Conservation (phyloP, 139 green algal genomes). For the Tetraselmis striata region DNA sequence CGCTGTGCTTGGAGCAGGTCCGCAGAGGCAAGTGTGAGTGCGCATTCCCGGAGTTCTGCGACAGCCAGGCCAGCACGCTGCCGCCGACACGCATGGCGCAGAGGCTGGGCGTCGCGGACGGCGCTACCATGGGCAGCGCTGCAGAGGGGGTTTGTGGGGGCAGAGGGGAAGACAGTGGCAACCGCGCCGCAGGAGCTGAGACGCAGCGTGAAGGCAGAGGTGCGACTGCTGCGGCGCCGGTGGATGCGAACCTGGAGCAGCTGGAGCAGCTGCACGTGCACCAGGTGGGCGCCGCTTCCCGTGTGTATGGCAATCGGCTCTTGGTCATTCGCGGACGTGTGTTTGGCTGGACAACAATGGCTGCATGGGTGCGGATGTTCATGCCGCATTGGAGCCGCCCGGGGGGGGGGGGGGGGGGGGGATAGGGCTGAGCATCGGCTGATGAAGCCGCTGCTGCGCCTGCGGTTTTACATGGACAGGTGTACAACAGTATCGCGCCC, state of each 20-base stretch:
- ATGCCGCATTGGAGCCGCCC: no score
- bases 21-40: constrained; percentile 68
- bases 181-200: neutral
- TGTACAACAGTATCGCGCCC: constrained; percentile 89
- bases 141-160: neutral
- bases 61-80: constrained; percentile 68
- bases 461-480: neutral
- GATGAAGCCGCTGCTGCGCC: neutral
- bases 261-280: constrained; percentile 71
- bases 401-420: no score
- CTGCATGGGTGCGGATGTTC: no score
- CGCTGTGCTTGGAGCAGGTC: no score
- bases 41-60: constrained; percentile 72
- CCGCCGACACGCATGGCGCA: constrained; percentile 58
- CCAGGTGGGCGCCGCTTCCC: constrained; percentile 34
- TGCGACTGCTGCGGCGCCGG: neutral
- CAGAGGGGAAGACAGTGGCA: neutral
- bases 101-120: neutral
- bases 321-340: neutral
- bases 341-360: no score
- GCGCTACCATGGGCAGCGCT: constrained; percentile 1
- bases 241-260: neutral
- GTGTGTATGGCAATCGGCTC: neutral
- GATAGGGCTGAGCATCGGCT: no score
- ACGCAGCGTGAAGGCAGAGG: no score